A percentile compares a stretch with the other conserved stretches of the same genome.
Evolutionary conservation across 2,329 filamentous ascomycete genomes (phyloP).

Genomic region (Neofusicoccum umdonicola): DNA sequence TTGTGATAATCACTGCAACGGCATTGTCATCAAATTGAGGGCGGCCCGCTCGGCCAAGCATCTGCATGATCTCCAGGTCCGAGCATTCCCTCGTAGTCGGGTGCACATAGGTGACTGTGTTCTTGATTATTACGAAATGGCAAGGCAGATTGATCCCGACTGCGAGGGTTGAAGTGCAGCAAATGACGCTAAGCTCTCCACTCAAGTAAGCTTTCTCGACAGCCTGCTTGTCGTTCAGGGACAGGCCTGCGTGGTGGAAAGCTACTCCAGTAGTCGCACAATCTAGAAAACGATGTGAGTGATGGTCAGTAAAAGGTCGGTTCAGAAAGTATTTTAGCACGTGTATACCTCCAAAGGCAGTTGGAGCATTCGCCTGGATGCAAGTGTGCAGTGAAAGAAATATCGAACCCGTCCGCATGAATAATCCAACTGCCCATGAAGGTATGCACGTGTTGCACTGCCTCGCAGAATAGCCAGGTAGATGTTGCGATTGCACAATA

Average conservation of each 20-base stretch:
- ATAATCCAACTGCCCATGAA: no score
- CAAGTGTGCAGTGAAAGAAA: neutral
- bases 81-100: slow-evolving; percentile 65
- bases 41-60: slow-evolving; percentile 79
- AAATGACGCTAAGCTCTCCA: slow-evolving; percentile 75
- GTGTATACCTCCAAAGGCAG: no score
- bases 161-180: slow-evolving; percentile 81
- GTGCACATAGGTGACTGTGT: slow-evolving; percentile 61
- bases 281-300: slow-evolving; percentile 29
- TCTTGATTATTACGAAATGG: slow-evolving; percentile 79
- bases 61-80: slow-evolving; percentile 84
- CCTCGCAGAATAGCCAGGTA: no score
- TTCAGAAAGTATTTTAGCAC: no score
- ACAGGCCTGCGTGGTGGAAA: slow-evolving; percentile 79
- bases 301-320: no score
- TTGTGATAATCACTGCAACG: slow-evolving; percentile 76
- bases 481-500: no score
- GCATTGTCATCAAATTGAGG: slow-evolving; percentile 80
- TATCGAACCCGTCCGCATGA: neutral
- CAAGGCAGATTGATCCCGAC: slow-evolving; percentile 83
- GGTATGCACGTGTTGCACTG: no score
- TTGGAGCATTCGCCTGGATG: slow-evolving; percentile 3
- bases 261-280: slow-evolving; percentile 63
- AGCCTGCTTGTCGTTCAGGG: slow-evolving; percentile 59
- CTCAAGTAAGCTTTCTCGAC: slow-evolving; percentile 68